Conservation (phyloP, 208 protist genomes). For the Crithidia expoeki region DNA sequence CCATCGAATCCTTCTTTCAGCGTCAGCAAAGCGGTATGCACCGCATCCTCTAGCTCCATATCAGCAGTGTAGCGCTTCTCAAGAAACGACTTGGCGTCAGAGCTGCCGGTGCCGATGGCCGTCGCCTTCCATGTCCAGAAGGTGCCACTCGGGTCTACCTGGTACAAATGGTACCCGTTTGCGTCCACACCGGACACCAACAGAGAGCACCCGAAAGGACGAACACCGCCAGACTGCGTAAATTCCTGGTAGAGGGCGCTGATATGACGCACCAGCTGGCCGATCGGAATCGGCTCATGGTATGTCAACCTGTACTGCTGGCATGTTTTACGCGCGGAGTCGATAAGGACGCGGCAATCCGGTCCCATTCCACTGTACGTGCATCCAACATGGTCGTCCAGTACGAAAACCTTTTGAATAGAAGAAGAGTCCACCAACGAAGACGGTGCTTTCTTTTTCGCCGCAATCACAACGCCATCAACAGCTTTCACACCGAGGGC, state of each 20-base stretch:
- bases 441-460: conserved; percentile 98
- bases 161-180: conserved; percentile 97
- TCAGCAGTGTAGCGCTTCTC: conserved; percentile 99
- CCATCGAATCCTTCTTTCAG: conserved; percentile 97
- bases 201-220: conserved; percentile 99
- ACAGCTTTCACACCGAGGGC: conserved; percentile 94
- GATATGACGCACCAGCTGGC: conserved; percentile 96
- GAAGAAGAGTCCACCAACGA: conserved; percentile 95
- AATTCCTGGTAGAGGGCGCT: conserved; percentile 99
- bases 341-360: conserved; percentile 97
- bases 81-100: conserved; percentile 98
- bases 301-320: conserved; percentile 95
- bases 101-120: conserved; percentile 98
- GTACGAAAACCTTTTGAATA: conserved; percentile 95
- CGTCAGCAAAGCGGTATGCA: conserved; percentile 99
- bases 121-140: conserved; percentile 99
- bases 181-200: conserved; percentile 97
- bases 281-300: conserved; percentile 95
- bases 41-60: conserved; percentile 99
- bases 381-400: conserved; percentile 96
- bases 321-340: conserved; percentile 95
- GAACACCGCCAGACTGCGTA: conserved; percentile 99
- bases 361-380: conserved; percentile 99
- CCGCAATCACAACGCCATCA: conserved; percentile 99
- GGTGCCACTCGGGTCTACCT: conserved; percentile 99